Base-by-base conservation (phyloP, 2,329 filamentous ascomycete genomes). In the Xylariaceae sp. region DNA sequence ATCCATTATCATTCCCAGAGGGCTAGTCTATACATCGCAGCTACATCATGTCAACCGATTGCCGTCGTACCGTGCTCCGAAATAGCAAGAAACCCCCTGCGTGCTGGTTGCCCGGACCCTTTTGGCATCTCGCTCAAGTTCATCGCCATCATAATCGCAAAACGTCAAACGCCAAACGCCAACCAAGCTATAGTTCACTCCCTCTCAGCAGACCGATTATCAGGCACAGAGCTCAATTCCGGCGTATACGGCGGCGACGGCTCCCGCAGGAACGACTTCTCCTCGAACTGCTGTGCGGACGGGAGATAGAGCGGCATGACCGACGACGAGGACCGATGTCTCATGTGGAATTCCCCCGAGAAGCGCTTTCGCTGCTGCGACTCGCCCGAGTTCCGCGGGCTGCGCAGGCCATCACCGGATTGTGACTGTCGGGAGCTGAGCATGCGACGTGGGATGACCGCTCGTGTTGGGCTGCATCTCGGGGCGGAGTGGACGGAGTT, bases 181-280 rank as follows among this genome's bases (percentile, higher is more conserved):
- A 7, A 27, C 7, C 7, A 5, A 27, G 22, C n/a, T n/a, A 27
- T 7, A 27, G 22, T 27, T 27, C 7, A 27, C 4, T 27, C 30
- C 35, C 45, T 46, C 43, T 39, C 39, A 14, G 45, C 40, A 22
- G 48, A 47, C 12, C 42, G 18, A 32, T 22, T 48, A 17, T 56
- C 54, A 3, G 54, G 49, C 10, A 54, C 51, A 5, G 54, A 52
- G 3, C 48, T 51, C 2, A 54, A 41, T 18, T 54, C 46, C 4
- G 54, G 54, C 6, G 54, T 56, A 48, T 46, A 52, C 2, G 54
- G 54, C 3, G 54, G 54, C 7, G 54, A 54, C 6, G 54, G 54
- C 42, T 56, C 52, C n/a, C 54, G 51, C 12, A 47, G 14, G 18
- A 36, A 51, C 5, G 45, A 38, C n/a, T 42, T 7, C n/a, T 53